Percentiles rank a stretch among this genome's conserved stretches.
phyloP scores from a whole-genome alignment of 163 green algal species.

The Chlamydomonas reinhardtii region DNA sequence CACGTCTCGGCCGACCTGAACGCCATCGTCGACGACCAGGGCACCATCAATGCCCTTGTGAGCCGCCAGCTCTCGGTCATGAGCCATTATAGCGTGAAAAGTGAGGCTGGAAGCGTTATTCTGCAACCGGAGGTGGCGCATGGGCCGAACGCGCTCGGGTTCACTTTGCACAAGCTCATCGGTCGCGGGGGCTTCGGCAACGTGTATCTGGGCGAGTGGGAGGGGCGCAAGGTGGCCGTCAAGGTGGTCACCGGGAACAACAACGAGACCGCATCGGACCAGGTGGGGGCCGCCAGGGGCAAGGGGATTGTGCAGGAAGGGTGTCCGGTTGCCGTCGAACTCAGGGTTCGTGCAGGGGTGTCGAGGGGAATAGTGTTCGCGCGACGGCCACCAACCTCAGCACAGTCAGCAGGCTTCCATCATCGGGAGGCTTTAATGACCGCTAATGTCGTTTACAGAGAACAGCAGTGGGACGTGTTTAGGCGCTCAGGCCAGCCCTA shows the following conservation, averaged over 20 bases:
- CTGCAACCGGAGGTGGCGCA: slow-evolving; percentile 51
- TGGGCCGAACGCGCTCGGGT: slow-evolving; percentile 28
- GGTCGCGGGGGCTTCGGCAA: slow-evolving; percentile 64
- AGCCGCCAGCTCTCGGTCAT: slow-evolving; percentile 53
- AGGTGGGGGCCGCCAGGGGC: not conserved
- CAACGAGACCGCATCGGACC: slow-evolving; percentile 25
- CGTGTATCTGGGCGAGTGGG: slow-evolving; percentile 61
- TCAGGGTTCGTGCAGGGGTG: too few relatives aligned
- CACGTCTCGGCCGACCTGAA: slow-evolving; percentile 58
- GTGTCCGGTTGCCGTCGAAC: not conserved
- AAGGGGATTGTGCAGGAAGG: too few relatives aligned
- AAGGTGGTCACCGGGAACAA: slow-evolving; percentile 54
- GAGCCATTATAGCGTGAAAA: slow-evolving; percentile 60
- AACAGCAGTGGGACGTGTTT: too few relatives aligned
- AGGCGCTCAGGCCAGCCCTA: too few relatives aligned
- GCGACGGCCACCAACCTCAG: too few relatives aligned
- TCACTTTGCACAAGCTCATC: slow-evolving; percentile 63
- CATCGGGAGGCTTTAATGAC: too few relatives aligned
- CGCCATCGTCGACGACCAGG: slow-evolving; percentile 63
- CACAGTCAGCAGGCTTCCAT: too few relatives aligned
- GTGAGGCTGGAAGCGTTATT: slow-evolving; percentile 58
- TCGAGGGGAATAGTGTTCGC: too few relatives aligned
- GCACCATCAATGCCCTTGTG: slow-evolving; percentile 59
- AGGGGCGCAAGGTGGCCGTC: slow-evolving; percentile 44
- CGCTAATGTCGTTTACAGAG: too few relatives aligned